Conservation (phyloP, 306 rosid genomes). For the Gleditsia sinensis region DNA sequence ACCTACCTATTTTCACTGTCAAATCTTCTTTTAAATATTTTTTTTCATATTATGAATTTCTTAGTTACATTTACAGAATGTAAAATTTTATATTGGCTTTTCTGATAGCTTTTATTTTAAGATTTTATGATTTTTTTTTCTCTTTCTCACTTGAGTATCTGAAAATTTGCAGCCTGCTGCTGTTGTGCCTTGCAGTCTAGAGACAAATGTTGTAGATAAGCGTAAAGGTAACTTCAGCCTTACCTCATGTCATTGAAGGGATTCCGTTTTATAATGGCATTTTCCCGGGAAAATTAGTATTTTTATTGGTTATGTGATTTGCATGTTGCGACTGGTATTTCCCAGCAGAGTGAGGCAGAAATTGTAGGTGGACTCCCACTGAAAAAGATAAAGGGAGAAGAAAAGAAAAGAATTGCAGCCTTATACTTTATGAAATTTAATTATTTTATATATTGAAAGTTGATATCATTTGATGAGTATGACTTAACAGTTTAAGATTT, state of each 20-base stretch:
- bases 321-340: conserved; percentile 17
- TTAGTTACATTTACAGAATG: conserved; percentile 7
- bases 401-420: not conserved
- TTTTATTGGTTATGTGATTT: conserved; percentile 25
- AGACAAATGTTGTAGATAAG: conserved; percentile 33
- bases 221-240: conserved; percentile 42
- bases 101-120: conserved; percentile 20
- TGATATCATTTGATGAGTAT: too few relatives aligned
- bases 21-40: not conserved
- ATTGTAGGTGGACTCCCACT: not conserved
- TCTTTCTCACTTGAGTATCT: conserved; percentile 29
- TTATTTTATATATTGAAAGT: too few relatives aligned
- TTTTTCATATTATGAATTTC: not conserved
- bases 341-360: not conserved
- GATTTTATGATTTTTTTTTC: conserved; percentile 29
- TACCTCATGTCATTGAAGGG: not conserved
- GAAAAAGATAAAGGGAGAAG: not conserved
- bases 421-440: not conserved
- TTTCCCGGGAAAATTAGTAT: not conserved
- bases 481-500: too few relatives aligned
- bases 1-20: not conserved
- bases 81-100: conserved; percentile 3
- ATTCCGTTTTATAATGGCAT: not conserved
- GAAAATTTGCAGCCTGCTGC: conserved; percentile 46
- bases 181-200: conserved; percentile 44